Percentiles rank a stretch among this genome's conserved stretches.
These are phyloP conservation scores for Retiboletus flavoniger DNA, from an alignment of 1,284 basidiomycete genomes.

Conservation along the genomic window DNA sequence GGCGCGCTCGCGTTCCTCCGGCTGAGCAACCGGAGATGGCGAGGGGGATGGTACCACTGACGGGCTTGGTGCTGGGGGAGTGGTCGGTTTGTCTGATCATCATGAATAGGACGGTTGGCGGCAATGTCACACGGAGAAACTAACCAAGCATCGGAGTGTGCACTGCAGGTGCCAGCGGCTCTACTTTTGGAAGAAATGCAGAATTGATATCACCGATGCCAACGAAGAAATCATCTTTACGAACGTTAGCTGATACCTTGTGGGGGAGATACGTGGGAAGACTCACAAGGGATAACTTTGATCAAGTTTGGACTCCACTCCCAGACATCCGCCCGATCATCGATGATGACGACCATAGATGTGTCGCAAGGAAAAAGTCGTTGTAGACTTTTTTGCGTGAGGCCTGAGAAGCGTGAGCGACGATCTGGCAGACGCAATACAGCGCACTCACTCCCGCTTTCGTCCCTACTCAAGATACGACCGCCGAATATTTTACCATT, in stretches of 20 bases:
- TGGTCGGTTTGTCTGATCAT: constrained; percentile 20
- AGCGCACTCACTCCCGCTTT: constrained; percentile 80
- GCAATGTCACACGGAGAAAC: constrained; percentile 10
- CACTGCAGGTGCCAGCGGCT: constrained; percentile 46
- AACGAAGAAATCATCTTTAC: constrained; percentile 93
- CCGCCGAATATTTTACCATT: constrained; percentile 83
- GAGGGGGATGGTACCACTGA: constrained; percentile 18
- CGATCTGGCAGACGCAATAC: not conserved
- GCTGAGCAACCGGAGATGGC: constrained; percentile 27
- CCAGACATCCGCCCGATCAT: constrained; percentile 98
- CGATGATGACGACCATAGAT: constrained; percentile 98
- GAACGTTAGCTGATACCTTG: constrained; percentile 2
- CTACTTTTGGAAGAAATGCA: constrained; percentile 80
- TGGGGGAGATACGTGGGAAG: not conserved
- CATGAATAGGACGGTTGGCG: not conserved
- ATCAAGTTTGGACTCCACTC: constrained; percentile 93
- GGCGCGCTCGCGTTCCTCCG: constrained; percentile 43
- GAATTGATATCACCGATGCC: constrained; percentile 99
- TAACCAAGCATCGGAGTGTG: constrained; percentile 28
- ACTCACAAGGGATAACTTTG: constrained; percentile 93
- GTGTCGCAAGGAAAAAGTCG: constrained; percentile 95
- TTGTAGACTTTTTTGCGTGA: constrained; percentile 89
- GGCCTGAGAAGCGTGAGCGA: constrained; percentile 44
- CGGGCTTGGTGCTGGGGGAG: constrained; percentile 14
- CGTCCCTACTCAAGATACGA: constrained; percentile 89